Base-by-base conservation (phyloP, 83 land plant genomes). In the Thuja plicata region DNA sequence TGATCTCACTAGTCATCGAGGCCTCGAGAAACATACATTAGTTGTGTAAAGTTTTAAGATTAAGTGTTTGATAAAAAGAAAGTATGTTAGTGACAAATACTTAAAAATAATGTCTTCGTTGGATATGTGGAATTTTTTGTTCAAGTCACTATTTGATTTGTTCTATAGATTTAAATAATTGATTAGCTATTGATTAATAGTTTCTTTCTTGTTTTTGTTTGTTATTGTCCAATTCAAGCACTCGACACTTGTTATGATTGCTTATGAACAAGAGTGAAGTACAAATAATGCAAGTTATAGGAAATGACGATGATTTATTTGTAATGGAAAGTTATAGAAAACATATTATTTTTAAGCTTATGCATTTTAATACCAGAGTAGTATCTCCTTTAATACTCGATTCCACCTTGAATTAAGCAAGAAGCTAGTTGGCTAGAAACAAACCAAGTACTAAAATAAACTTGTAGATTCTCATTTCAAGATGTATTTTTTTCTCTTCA, bases 61-160 rank as follows among this genome's bases (percentile, higher is more conserved):
- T 54, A 94, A 96, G 15, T 96, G 95, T 88, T 94, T 94, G 84
- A 92, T 93, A 19, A 94, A 95, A 87, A 96, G 94, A 71, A 95
- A 97, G 90, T 95, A 92, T 86, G 93, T 97, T 55, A 98, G 99
- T 87, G 97, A 97, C 86, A 87, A 94, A 97, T 94, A 62, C 27
- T 91, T 30, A 19, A 3, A 48, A 48, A 27, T 84, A n/a, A 82
- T 21, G 21, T 60, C 19, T 84, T 46, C 32, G 5, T 13, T 46
- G 17, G 17, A 30, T 50, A 8, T 30, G 86, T 52, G 32, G 43
- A 73, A 82, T 83, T 48, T 5, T 8, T n/a, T 9, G 27, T 13
- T 48, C 50, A 9, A n/a, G 85, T n/a, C 52, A 48, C 46, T 3
- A 16, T 48, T 83, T 48, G 35, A 30, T 0, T 50, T 83, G 30